Percentiles rank a stretch among this genome's conserved stretches.
These are phyloP conservation scores for Dionaea muscipula DNA, from an alignment of 179 eudicot species.

Conservation along the genomic window DNA sequence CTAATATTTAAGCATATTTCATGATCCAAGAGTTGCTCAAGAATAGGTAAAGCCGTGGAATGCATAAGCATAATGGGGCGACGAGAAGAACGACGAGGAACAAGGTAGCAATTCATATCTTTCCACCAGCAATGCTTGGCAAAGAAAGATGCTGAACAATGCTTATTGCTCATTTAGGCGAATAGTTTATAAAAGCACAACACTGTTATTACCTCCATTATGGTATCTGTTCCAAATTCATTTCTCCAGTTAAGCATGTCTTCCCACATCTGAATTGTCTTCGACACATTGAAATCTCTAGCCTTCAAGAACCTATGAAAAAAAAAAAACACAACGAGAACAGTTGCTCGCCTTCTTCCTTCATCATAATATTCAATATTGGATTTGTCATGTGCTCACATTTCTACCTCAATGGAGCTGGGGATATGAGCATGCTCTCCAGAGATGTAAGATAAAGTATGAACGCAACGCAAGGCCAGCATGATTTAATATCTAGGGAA, in stretches of 20 bases:
- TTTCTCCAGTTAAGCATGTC: slow-evolving; percentile 79
- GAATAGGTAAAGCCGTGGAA: too few relatives aligned
- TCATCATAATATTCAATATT: neutral
- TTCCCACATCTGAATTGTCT: slow-evolving; percentile 71
- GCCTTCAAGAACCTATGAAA: slow-evolving; percentile 57
- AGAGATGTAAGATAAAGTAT: too few relatives aligned
- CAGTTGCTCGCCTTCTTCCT: neutral
- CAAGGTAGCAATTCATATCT: too few relatives aligned
- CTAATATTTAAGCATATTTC: too few relatives aligned
- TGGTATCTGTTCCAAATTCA: slow-evolving; percentile 57
- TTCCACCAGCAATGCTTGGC: too few relatives aligned
- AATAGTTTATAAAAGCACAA: neutral
- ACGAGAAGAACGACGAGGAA: too few relatives aligned
- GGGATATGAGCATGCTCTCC: neutral
- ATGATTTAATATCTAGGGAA: too few relatives aligned
- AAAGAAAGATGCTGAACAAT: too few relatives aligned
- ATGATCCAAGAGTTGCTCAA: neutral
- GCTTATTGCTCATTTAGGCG: too few relatives aligned
- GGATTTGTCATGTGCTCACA: neutral
- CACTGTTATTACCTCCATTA: slow-evolving; percentile 39
- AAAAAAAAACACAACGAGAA: slow-evolving; percentile 5
- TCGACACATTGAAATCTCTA: slow-evolving; percentile 47
- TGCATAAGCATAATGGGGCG: too few relatives aligned
- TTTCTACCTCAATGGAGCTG: neutral
- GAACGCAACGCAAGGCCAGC: too few relatives aligned